Conservation (phyloP, 495 filamentous ascomycete species). For the Platismatia glauca region DNA sequence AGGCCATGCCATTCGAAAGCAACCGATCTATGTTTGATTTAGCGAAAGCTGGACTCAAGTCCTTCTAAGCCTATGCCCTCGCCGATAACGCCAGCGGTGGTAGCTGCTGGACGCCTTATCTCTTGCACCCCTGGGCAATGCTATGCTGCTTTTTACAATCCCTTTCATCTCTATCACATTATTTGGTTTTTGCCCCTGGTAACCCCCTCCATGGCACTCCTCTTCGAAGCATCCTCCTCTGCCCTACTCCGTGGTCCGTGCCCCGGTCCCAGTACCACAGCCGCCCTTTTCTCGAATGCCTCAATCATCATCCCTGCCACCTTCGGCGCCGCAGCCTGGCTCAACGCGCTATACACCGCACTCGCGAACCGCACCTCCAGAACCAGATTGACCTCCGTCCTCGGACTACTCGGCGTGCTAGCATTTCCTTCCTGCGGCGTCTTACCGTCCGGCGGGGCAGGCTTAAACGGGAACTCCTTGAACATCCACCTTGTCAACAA, state of each 20-base stretch:
- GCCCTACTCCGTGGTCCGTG: constrained; percentile 6
- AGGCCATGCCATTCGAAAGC: background rate
- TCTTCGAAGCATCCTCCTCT: constrained; percentile 12
- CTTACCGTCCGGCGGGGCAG: constrained; percentile 25
- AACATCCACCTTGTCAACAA: constrained; percentile 73
- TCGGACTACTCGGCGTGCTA: constrained; percentile 22
- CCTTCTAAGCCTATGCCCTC: background rate
- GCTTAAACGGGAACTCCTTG: constrained; percentile 36
- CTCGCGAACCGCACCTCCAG: constrained; percentile 78
- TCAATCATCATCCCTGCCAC: constrained; percentile 82
- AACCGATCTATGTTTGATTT: background rate
- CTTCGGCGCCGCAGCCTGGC: constrained; percentile 69
- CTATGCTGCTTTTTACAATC: background rate
- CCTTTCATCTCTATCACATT: background rate
- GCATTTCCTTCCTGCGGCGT: constrained; percentile 25
- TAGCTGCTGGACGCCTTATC: background rate
- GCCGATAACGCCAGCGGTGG: background rate
- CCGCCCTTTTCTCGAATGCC: constrained; percentile 72
- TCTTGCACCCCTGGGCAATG: background rate
- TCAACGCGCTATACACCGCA: constrained; percentile 71
- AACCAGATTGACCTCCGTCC: constrained; percentile 63
- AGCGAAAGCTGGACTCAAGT: background rate
- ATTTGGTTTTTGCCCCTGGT: background rate
- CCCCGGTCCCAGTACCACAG: constrained; percentile 21
- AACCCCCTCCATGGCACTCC: constrained; percentile 11